A percentile compares a stretch with the other conserved stretches of the same genome.
Conservation (phyloP, 495 filamentous ascomycete genomes). For the Lasiosphaeria hispida region DNA sequence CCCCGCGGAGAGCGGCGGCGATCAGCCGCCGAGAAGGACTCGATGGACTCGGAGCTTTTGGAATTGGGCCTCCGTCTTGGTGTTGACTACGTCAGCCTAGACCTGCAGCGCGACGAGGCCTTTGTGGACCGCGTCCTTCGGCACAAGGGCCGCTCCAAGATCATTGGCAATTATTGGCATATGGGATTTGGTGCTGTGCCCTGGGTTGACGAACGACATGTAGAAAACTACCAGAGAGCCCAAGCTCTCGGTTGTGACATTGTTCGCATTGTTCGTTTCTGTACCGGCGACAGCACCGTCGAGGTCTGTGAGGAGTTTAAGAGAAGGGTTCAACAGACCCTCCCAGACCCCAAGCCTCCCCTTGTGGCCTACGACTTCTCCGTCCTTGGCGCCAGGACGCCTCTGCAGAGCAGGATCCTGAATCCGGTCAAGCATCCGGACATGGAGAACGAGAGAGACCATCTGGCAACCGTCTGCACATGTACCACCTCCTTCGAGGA, state of each 20-base stretch:
- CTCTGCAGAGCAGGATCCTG: slow-evolving; percentile 65
- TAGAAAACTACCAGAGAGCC: slow-evolving; percentile 56
- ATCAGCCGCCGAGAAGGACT: slow-evolving; percentile 36
- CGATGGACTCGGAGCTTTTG: slow-evolving; percentile 59
- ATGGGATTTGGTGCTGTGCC: slow-evolving; percentile 47
- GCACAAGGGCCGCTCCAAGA: slow-evolving; percentile 63
- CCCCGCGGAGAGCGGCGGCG: slow-evolving; percentile 45
- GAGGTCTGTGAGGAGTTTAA: slow-evolving; percentile 56
- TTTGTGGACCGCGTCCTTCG: slow-evolving; percentile 53
- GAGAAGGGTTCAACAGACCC: slow-evolving; percentile 39
- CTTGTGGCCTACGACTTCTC: slow-evolving; percentile 75
- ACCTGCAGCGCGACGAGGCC: slow-evolving; percentile 56
- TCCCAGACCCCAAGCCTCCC: slow-evolving; percentile 55
- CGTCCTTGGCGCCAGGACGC: slow-evolving; percentile 61
- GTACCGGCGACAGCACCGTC: slow-evolving; percentile 57
- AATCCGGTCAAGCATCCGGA: slow-evolving; percentile 67
- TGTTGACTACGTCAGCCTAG: slow-evolving; percentile 70
- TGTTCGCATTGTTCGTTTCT: slow-evolving; percentile 64
- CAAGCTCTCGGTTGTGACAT: slow-evolving; percentile 66
- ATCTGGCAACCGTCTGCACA: slow-evolving; percentile 42
- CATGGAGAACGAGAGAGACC: slow-evolving; percentile 51
- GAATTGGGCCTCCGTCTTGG: slow-evolving; percentile 68
- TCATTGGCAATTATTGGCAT: slow-evolving; percentile 66
- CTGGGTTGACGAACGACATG: slow-evolving; percentile 62
- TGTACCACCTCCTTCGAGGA: slow-evolving; percentile 51